Evolutionary conservation across 768 basidiomycete species (phyloP).

Genomic region (Pulveroboletus ravenelii): DNA sequence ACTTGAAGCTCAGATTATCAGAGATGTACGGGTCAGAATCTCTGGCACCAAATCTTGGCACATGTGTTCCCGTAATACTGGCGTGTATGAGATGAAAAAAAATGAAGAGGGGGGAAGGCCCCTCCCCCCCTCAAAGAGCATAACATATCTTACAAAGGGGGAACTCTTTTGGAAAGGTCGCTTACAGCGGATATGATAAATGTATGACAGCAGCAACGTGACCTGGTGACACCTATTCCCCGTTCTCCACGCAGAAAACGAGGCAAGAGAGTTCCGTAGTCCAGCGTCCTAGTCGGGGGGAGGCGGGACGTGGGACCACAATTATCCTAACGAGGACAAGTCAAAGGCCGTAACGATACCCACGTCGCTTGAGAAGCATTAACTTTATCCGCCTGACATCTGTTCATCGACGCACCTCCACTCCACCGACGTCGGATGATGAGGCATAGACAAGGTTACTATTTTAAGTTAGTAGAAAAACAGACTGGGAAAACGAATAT

Average conservation of each 20-base stretch:
- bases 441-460: background rate
- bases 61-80: background rate
- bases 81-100: background rate
- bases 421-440: background rate
- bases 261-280: conserved; percentile 4
- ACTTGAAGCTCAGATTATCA: too few species aligned
- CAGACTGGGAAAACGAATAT: background rate
- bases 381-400: background rate
- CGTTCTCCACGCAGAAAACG: conserved; percentile 5
- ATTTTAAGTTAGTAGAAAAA: background rate
- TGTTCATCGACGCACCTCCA: background rate
- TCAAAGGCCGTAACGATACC: background rate
- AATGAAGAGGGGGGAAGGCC: background rate
- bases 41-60: background rate
- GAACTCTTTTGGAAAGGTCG: background rate
- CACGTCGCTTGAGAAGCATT: background rate
- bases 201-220: conserved; percentile 3
- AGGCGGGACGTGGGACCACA: background rate
- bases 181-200: conserved; percentile 5
- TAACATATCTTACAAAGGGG: background rate
- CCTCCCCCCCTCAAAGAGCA: background rate
- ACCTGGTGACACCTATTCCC: background rate
- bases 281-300: background rate
- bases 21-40: background rate
- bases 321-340: background rate